Evolutionary conservation across 192 early-diverging fungal genomes (phyloP).

Genomic region (Jimgerdemannia flammicorona): DNA sequence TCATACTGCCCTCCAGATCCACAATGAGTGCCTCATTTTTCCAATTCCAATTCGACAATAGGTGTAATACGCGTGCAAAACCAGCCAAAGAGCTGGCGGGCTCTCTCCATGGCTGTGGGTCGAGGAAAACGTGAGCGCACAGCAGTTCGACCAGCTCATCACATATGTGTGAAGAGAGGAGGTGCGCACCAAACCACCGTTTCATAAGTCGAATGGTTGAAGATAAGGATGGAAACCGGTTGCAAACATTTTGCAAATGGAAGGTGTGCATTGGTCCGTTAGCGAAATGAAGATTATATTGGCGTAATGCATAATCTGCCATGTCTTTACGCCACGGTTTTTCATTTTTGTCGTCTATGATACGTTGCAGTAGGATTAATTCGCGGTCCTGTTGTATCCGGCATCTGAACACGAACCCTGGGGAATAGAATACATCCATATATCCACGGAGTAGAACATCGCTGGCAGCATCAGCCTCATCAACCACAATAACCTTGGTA

Average conservation of each 20-base stretch:
- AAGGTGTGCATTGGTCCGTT: slow-evolving; percentile 52
- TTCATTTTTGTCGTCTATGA: slow-evolving; percentile 47
- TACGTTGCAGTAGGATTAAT: slow-evolving; percentile 48
- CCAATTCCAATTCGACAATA: slow-evolving; percentile 77
- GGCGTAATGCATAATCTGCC: slow-evolving; percentile 45
- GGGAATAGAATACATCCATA: slow-evolving; percentile 67
- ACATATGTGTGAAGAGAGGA: slow-evolving; percentile 65
- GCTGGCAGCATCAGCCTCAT: slow-evolving; percentile 47
- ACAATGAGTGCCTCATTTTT: slow-evolving; percentile 73
- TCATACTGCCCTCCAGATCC: slow-evolving; percentile 66
- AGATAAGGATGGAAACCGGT: slow-evolving; percentile 68
- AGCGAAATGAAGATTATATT: slow-evolving; percentile 44
- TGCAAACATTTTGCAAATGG: slow-evolving; percentile 72
- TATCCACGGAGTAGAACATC: slow-evolving; percentile 34
- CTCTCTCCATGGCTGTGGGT: slow-evolving; percentile 49
- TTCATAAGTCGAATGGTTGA: slow-evolving; percentile 83
- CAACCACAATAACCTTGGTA: slow-evolving; percentile 43
- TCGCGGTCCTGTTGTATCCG: slow-evolving; percentile 73
- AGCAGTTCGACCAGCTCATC: slow-evolving; percentile 81
- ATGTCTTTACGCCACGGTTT: slow-evolving; percentile 37
- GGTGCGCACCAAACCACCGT: slow-evolving; percentile 85
- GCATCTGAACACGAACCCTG: slow-evolving; percentile 80
- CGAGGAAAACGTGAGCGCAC: slow-evolving; percentile 66
- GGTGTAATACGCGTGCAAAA: slow-evolving; percentile 69
- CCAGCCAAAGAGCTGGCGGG: slow-evolving; percentile 69